phyloP scores from a whole-genome alignment of 768 basidiomycete genomes.

The Crepidotus variabilis region DNA sequence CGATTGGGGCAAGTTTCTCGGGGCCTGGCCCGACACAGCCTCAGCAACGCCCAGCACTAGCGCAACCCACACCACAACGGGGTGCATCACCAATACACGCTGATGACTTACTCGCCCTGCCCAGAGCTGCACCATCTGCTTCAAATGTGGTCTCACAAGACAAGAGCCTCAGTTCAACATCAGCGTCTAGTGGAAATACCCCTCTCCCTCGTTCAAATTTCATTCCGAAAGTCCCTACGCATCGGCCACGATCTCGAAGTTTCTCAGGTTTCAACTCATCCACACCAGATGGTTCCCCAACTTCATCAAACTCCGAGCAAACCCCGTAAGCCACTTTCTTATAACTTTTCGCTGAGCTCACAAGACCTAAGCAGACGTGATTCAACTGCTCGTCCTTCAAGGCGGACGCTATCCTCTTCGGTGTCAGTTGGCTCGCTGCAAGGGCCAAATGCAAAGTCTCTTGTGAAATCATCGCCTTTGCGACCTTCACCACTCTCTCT shows the following conservation, averaged over 20 bases:
- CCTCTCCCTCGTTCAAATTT: conserved; percentile 58
- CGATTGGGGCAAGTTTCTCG: background rate
- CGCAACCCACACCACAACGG: background rate
- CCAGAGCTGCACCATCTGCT: too few relatives aligned
- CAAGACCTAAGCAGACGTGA: background rate
- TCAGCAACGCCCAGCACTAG: background rate
- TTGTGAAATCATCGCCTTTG: conserved; percentile 21
- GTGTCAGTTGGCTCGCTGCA: conserved; percentile 3
- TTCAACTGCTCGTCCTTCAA: background rate
- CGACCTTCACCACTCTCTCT: conserved; percentile 42
- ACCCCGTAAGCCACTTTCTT: conserved; percentile 18
- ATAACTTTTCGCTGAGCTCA: background rate
- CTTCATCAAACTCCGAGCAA: conserved; percentile 18
- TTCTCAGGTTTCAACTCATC: conserved; percentile 65
- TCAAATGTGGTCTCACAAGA: too few relatives aligned
- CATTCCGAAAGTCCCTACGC: conserved; percentile 47
- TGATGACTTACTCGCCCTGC: too few relatives aligned
- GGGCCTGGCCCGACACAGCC: background rate
- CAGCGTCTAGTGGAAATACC: too few relatives aligned
- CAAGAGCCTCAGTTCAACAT: too few relatives aligned
- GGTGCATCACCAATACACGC: background rate
- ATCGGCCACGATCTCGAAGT: conserved; percentile 68
- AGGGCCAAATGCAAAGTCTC: conserved; percentile 4
- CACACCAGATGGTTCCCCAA: conserved; percentile 24
- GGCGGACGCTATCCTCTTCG: conserved; percentile 16